Evolutionary conservation across 2,329 filamentous ascomycete genomes (phyloP).

Genomic region (Microdochium nivale): DNA sequence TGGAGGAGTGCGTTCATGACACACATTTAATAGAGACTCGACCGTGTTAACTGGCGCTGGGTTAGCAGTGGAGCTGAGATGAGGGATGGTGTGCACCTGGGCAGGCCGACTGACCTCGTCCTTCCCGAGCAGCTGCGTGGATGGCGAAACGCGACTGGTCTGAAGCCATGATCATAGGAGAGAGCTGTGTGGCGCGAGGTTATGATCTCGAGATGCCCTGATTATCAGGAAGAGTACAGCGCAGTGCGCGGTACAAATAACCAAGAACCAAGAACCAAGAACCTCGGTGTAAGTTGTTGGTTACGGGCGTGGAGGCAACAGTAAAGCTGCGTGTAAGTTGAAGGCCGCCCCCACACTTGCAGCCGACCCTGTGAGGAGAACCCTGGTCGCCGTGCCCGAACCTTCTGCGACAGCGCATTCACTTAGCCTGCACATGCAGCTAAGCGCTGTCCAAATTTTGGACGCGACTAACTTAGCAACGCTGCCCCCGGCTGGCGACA

Average conservation of each 20-base stretch:
- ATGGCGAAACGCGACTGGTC: conserved; percentile 64
- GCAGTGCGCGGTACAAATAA: too few relatives aligned
- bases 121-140: conserved; percentile 80
- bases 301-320: not conserved
- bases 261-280: too few relatives aligned
- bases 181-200: not conserved
- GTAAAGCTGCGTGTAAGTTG: not conserved
- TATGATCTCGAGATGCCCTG: not conserved
- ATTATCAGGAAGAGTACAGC: not conserved
- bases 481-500: too few relatives aligned
- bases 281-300: too few relatives aligned
- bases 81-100: not conserved
- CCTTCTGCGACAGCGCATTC: not conserved
- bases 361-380: not conserved
- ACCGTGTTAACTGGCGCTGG: conserved; percentile 49
- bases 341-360: not conserved
- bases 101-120: conserved; percentile 53
- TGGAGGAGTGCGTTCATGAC: conserved; percentile 10
- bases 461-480: not conserved
- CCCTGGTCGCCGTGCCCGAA: not conserved
- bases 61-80: not conserved
- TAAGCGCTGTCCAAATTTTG: not conserved
- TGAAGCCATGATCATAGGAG: conserved; percentile 18
- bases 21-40: conserved; percentile 65
- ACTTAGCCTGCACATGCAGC: not conserved